Conservation (phyloP, 1,139 yeast species). For the Debaryomyces udenii region DNA sequence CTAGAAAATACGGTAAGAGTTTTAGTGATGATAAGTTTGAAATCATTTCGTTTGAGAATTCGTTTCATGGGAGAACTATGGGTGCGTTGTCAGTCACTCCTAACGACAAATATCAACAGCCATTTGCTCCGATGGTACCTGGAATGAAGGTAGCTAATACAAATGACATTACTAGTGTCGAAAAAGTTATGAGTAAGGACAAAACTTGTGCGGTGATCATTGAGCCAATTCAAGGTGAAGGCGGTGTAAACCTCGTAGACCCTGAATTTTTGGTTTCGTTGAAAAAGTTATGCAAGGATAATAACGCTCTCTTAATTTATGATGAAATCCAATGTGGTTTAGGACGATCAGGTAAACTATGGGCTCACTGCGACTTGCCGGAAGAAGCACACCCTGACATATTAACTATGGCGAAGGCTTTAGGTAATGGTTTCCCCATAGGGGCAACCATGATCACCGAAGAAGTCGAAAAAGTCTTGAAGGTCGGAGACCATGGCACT, state of each 20-base stretch:
- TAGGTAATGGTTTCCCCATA: slow-evolving; percentile 97
- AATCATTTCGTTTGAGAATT: slow-evolving; percentile 79
- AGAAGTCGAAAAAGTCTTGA: slow-evolving; percentile 67
- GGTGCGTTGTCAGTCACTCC: slow-evolving; percentile 93
- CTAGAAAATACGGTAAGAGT: slow-evolving; percentile 77
- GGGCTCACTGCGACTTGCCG: slow-evolving; percentile 86
- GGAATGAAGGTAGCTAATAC: slow-evolving; percentile 72
- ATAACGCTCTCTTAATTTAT: slow-evolving; percentile 77
- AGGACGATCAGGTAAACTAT: slow-evolving; percentile 87
- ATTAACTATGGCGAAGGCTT: slow-evolving; percentile 90
- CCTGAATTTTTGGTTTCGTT: slow-evolving; percentile 66
- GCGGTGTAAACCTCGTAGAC: slow-evolving; percentile 78
- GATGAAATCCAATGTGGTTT: slow-evolving; percentile 98
- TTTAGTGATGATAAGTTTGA: slow-evolving; percentile 62
- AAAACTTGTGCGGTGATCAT: slow-evolving; percentile 90
- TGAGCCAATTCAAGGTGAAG: slow-evolving; percentile 98
- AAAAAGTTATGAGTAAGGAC: slow-evolving; percentile 57
- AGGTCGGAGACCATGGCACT: slow-evolving; percentile 96
- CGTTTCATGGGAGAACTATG: slow-evolving; percentile 94
- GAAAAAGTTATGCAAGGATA: slow-evolving; percentile 66
- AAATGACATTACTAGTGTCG: slow-evolving; percentile 61
- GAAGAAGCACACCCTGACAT: slow-evolving; percentile 90
- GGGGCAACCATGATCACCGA: slow-evolving; percentile 92
- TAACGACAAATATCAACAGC: slow-evolving; percentile 87
- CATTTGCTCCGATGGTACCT: slow-evolving; percentile 87